phyloP scores from a whole-genome alignment of 1,284 basidiomycete species.

The Moniliophthora roreri region DNA sequence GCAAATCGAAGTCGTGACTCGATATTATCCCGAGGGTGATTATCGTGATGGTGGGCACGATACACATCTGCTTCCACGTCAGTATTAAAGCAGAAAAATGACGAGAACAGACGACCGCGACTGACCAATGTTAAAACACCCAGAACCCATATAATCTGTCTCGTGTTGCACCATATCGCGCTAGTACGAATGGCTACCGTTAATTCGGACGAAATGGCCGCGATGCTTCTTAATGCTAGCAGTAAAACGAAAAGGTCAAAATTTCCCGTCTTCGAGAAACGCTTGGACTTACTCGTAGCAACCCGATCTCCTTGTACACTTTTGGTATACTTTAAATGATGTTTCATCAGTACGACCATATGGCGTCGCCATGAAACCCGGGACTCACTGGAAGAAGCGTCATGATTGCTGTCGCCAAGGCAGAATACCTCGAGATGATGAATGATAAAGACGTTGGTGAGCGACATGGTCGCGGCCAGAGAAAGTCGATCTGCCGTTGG shows the following conservation, averaged over 20 bases:
- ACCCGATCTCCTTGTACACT: background rate
- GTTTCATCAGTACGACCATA: background rate
- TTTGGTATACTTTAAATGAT: background rate
- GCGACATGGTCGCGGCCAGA: background rate
- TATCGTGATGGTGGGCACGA: background rate
- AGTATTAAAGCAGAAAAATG: background rate
- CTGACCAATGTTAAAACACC: background rate
- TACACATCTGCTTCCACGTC: background rate
- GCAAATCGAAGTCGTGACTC: background rate
- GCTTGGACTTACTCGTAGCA: background rate
- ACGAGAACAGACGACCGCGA: too few relatives aligned
- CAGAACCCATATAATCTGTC: background rate
- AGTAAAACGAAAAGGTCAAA: background rate
- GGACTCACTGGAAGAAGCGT: background rate
- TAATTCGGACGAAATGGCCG: background rate
- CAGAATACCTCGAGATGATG: background rate
- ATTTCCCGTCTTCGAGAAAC: too few relatives aligned
- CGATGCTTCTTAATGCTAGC: background rate
- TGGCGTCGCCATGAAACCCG: background rate
- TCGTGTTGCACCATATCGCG: constrained; percentile 2
- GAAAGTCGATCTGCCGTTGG: background rate
- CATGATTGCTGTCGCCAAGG: background rate
- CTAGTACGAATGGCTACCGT: background rate
- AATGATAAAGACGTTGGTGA: background rate
- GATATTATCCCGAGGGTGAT: background rate